A percentile compares a stretch with the other conserved stretches of the same genome.
Evolutionary conservation across 176 grass and related monocot genomes (phyloP).

Genomic region (Triticum dicoccoides): DNA sequence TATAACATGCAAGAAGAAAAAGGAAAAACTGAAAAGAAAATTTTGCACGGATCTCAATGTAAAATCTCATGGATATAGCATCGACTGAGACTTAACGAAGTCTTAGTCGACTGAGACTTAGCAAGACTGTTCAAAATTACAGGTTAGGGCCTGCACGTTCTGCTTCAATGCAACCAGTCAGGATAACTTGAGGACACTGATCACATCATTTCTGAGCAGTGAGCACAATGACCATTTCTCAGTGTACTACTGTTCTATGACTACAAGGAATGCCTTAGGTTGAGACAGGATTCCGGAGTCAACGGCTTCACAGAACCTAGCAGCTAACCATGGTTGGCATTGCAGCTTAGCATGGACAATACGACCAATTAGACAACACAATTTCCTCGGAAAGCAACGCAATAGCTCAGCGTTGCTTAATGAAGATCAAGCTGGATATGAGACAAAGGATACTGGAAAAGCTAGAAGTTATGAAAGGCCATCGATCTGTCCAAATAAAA

Average conservation of each 20-base stretch:
- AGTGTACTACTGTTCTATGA: not conserved
- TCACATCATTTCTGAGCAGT: not conserved
- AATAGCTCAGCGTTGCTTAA: not conserved
- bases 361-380: not conserved
- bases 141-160: not conserved
- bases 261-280: not conserved
- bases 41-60: too few species aligned
- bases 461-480: not conserved
- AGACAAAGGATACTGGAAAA: not conserved
- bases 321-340: not conserved
- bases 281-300: not conserved
- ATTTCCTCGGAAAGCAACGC: not conserved
- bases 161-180: not conserved
- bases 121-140: not conserved
- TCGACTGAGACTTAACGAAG: too few species aligned
- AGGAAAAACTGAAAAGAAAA: too few species aligned
- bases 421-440: not conserved
- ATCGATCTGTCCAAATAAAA: not conserved
- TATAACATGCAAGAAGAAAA: too few species aligned
- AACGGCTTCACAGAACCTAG: not conserved
- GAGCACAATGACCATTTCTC: not conserved
- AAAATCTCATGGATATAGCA: too few species aligned
- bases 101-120: too few species aligned
- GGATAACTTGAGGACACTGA: not conserved
- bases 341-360: conserved; percentile 3